These are phyloP conservation scores for Hanseniaspora gamundiae DNA, from an alignment of 1,139 yeast genomes.

Conservation along the genomic window DNA sequence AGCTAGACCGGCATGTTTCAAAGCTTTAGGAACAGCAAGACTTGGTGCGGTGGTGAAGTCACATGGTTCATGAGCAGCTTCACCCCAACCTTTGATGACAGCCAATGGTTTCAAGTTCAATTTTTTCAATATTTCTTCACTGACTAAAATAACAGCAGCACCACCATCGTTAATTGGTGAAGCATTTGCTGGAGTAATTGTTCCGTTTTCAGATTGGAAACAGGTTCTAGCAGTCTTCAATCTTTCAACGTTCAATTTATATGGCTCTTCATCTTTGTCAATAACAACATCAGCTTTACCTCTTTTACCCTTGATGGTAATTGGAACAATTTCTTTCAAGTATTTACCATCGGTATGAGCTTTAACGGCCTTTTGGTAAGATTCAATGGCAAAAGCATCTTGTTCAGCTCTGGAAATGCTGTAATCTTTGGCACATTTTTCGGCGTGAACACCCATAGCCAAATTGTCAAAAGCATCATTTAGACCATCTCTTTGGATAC, in stretches of 20 bases:
- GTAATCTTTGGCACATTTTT: slow-evolving; percentile 79
- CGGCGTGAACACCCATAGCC: slow-evolving; percentile 96
- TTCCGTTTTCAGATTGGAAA: slow-evolving; percentile 81
- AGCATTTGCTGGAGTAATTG: slow-evolving; percentile 94
- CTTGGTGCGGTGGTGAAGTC: slow-evolving; percentile 94
- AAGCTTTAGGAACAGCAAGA: slow-evolving; percentile 87
- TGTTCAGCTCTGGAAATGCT: slow-evolving; percentile 54
- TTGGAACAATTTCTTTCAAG: slow-evolving; percentile 66
- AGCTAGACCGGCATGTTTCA: slow-evolving; percentile 67
- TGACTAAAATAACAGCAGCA: slow-evolving; percentile 82
- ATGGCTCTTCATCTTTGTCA: slow-evolving; percentile 56
- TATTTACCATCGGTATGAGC: slow-evolving; percentile 78
- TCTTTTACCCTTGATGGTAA: slow-evolving; percentile 78
- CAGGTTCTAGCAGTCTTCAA: slow-evolving; percentile 80
- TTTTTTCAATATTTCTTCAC: slow-evolving; percentile 72
- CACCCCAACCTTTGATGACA: slow-evolving; percentile 88
- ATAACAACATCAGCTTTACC: slow-evolving; percentile 81
- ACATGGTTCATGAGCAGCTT: slow-evolving; percentile 88
- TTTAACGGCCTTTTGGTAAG: slow-evolving; percentile 66
- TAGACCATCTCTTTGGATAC: slow-evolving; percentile 83
- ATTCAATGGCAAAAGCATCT: slow-evolving; percentile 55
- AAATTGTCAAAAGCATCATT: slow-evolving; percentile 75
- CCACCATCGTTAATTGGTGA: slow-evolving; percentile 95
- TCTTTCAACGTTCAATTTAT: slow-evolving; percentile 63
- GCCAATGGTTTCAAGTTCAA: slow-evolving; percentile 82